Evolutionary conservation across 352 stramenopile genomes (phyloP).

Genomic region (Globisporangium alternatum): DNA sequence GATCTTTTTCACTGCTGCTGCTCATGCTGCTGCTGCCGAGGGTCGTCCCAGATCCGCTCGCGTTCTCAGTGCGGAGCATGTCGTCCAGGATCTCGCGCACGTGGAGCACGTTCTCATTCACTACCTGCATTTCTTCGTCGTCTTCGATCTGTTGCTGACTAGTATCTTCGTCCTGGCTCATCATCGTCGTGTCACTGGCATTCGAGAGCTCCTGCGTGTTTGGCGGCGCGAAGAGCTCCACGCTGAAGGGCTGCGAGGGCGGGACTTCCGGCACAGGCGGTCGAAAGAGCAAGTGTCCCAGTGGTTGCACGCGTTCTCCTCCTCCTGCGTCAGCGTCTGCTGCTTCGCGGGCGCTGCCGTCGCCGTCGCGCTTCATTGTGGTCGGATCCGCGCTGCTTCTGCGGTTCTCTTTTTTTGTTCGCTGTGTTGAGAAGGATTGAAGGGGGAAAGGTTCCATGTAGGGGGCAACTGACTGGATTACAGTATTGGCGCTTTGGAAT

Average conservation of each 20-base stretch:
- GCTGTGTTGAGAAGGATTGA: slow-evolving; percentile 5
- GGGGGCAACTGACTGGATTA: too few species aligned
- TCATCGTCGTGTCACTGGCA: slow-evolving; percentile 5
- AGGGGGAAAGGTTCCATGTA: neutral
- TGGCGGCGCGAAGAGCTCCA: slow-evolving; percentile 19
- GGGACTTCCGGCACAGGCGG: neutral
- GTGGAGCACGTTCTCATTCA: slow-evolving; percentile 21
- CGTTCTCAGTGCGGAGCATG: slow-evolving; percentile 15
- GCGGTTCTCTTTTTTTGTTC: slow-evolving; percentile 3
- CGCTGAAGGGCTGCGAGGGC: slow-evolving; percentile 11
- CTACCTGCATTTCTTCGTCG: slow-evolving; percentile 2
- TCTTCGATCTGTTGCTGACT: neutral
- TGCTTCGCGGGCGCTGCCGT: neutral
- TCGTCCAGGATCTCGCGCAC: slow-evolving; percentile 20
- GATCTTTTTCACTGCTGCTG: slow-evolving; percentile 42
- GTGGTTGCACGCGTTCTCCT: neutral
- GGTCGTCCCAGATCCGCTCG: slow-evolving; percentile 23
- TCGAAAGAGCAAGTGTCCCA: neutral
- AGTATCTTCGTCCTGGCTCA: neutral
- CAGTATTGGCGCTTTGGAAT: too few species aligned
- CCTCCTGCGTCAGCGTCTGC: neutral
- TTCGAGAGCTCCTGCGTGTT: slow-evolving; percentile 17
- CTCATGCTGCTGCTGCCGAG: neutral
- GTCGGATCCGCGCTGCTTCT: neutral
- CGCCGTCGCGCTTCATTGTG: slow-evolving; percentile 6